These are phyloP conservation scores for Agrocybe chaxingu DNA, from an alignment of 768 basidiomycete species.

Conservation along the genomic window DNA sequence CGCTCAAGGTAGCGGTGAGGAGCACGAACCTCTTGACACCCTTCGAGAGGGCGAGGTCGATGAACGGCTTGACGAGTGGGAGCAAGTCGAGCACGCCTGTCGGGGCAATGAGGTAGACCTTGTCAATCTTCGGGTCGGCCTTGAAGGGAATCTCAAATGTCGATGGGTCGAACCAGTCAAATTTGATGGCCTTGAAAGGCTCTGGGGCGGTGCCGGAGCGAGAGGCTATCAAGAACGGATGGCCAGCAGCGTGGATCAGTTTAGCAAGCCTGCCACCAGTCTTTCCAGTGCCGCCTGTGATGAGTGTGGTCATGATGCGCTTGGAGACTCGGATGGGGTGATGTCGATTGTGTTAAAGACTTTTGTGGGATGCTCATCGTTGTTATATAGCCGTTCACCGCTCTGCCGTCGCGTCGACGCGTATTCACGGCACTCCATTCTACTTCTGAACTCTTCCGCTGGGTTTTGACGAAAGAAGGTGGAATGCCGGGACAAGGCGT, in stretches of 20 bases:
- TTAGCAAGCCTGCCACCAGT: slow-evolving; percentile 21
- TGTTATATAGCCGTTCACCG: too few relatives aligned
- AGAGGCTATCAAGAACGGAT: slow-evolving; percentile 21
- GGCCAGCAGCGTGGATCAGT: slow-evolving; percentile 16
- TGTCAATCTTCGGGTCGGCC: slow-evolving; percentile 13
- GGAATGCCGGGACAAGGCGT: too few relatives aligned
- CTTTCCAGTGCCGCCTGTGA: slow-evolving; percentile 30
- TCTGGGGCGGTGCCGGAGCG: slow-evolving; percentile 20
- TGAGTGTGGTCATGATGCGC: slow-evolving; percentile 26
- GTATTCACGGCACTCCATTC: too few relatives aligned
- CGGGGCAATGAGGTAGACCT: slow-evolving; percentile 18
- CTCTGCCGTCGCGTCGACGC: too few relatives aligned
- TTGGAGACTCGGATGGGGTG: too few relatives aligned
- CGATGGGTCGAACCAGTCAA: slow-evolving; percentile 27
- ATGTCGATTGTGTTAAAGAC: too few relatives aligned
- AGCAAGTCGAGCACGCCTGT: slow-evolving; percentile 5
- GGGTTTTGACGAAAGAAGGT: too few relatives aligned
- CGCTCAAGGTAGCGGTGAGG: too few relatives aligned
- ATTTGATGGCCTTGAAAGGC: slow-evolving; percentile 23
- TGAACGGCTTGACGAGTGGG: slow-evolving; percentile 19
- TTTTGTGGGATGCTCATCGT: too few relatives aligned
- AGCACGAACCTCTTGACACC: too few relatives aligned
- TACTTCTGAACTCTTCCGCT: too few relatives aligned
- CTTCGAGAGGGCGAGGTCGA: slow-evolving; percentile 21
- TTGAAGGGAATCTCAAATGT: slow-evolving; percentile 26